Evolutionary conservation across 345 rosid genomes (phyloP), one percentile per base, ranked within the genome.

Genomic region (Eucalyptus pumila): DNA sequence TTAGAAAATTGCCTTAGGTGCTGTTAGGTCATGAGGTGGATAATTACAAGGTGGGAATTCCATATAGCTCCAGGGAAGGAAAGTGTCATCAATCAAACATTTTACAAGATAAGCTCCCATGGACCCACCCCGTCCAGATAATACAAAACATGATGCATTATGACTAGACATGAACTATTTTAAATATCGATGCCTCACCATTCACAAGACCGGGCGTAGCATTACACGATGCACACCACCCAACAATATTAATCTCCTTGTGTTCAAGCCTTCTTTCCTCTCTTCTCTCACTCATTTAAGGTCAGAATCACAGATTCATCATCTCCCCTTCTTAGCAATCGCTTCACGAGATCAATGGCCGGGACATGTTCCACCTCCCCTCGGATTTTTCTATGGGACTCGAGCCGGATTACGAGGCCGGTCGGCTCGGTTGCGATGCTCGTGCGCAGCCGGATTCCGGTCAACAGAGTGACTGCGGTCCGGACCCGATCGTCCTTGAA

Each of bases 401-500:
- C 93, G 58, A 80, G 88, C 86, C 88, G 88, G 90, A 50, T 87
- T 88, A 11, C 80, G 40, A 94, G 89, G 62, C 92, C 87, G 47
- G 88, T 72, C 45, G 89, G 88, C 90, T 89, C 67, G 87, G 72
- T 88, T 87, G 76, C 89, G 89, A 94, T 93, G 95, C 89, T 89
- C 86, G 90, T 91, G 92, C 90, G 91, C 86, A 94, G 85, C 65
- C 85, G 15, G 85, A 88, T 91, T 91, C 88, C 91, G 44, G 90
- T 91, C 88, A 92, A 67, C 89, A 93, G 91, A 89, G n/a, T 85
- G 24, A 62, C 90, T 34, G 15, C 54, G 27, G 89, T 92, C 86
- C 90, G 40, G 88, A 93, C 95, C 90, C 95, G 92, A 93, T 95
- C 94, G 86, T 92, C 92, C 91, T 87, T 90, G 83, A 93, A 93